Evolutionary conservation across 805 yeast species (phyloP).

Genomic region (Cyberlindnera bimundalis): DNA sequence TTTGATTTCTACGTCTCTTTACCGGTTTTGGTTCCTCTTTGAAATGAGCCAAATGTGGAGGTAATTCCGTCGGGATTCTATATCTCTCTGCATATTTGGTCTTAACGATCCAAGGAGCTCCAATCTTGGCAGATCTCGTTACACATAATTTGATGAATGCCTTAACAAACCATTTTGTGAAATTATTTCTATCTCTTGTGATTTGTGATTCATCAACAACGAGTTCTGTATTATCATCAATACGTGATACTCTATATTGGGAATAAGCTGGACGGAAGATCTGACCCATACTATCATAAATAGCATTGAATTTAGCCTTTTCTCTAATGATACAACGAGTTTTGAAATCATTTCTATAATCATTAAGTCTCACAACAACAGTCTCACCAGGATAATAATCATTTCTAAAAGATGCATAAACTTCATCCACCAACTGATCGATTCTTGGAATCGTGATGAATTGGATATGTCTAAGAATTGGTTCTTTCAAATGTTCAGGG

Average conservation of each 20-base stretch:
- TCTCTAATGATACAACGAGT: constrained; percentile 63
- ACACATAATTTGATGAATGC: constrained; percentile 74
- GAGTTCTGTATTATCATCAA: constrained; percentile 50
- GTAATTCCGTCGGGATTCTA: constrained; percentile 59
- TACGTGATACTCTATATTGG: constrained; percentile 68
- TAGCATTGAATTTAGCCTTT: constrained; percentile 71
- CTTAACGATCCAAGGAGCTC: constrained; percentile 96
- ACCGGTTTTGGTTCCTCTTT: constrained; percentile 25
- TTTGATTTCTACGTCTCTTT: constrained; percentile 12
- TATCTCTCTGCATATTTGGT: constrained; percentile 68
- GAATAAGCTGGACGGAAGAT: constrained; percentile 49
- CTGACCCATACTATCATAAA: constrained; percentile 33
- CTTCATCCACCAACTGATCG: constrained; percentile 84
- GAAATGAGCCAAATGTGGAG: constrained; percentile 43
- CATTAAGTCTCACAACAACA: constrained; percentile 51
- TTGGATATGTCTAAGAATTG: constrained; percentile 81
- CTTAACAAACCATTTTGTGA: constrained; percentile 88
- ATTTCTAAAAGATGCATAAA: constrained; percentile 68
- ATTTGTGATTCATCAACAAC: constrained; percentile 73
- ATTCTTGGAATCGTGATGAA: constrained; percentile 78
- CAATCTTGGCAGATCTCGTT: constrained; percentile 69
- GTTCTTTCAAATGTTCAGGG: constrained; percentile 90
- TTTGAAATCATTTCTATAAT: constrained; percentile 28
- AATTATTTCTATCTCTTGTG: constrained; percentile 77
- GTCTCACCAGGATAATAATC: constrained; percentile 92